A percentile compares a stretch with the other conserved stretches of the same genome.
These are phyloP conservation scores for Beta vulgaris DNA, from an alignment of 148 eudicot species.

Conservation along the genomic window DNA sequence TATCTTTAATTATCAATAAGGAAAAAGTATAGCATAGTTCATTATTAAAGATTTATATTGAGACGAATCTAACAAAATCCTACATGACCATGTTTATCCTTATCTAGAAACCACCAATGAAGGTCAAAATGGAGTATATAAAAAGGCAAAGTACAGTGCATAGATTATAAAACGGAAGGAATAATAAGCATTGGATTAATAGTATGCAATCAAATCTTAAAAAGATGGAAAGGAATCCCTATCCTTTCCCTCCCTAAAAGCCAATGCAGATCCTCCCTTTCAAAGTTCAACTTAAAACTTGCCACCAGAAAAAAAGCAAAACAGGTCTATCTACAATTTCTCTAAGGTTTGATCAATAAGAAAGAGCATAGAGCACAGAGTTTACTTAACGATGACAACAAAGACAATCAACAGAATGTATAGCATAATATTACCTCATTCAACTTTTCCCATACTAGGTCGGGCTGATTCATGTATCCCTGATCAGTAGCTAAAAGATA, in stretches of 20 bases:
- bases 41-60: too few species aligned
- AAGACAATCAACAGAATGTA: constrained; percentile 3
- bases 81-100: too few species aligned
- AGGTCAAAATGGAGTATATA: too few species aligned
- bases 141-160: too few species aligned
- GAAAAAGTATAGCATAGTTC: too few species aligned
- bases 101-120: too few species aligned
- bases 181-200: neutral
- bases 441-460: constrained; percentile 92
- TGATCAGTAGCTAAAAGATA: constrained; percentile 87
- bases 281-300: neutral
- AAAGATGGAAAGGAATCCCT: too few species aligned
- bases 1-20: too few species aligned
- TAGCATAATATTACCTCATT: constrained; percentile 64
- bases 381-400: neutral
- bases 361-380: neutral
- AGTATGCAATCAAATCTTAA: too few species aligned
- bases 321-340: neutral
- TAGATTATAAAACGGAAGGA: too few species aligned
- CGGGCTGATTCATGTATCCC: constrained; percentile 93
- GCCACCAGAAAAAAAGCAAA: neutral
- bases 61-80: too few species aligned
- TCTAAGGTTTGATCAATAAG: neutral
- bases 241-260: too few species aligned
- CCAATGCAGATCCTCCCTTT: neutral